Evolutionary conservation across 805 yeast species (phyloP).

Genomic region (Schwanniomyces vanrijiae): DNA sequence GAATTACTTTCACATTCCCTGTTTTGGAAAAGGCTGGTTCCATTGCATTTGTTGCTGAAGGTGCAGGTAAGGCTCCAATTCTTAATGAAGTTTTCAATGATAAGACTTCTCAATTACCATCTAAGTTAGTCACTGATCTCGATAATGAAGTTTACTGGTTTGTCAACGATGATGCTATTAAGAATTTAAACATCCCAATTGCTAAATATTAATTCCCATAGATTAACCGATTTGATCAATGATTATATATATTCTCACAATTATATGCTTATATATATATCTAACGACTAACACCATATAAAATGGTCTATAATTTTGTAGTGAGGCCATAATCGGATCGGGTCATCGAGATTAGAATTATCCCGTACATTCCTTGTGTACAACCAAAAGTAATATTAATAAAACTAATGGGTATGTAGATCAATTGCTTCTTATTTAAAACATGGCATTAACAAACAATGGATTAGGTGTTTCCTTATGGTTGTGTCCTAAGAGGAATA

Average conservation of each 20-base stretch:
- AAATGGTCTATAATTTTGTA: no score
- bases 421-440: background rate
- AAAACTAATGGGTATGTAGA: constrained; percentile 8
- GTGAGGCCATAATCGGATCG: background rate
- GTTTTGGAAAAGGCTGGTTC: constrained; percentile 53
- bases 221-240: background rate
- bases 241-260: no score
- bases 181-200: constrained; percentile 51
- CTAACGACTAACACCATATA: no score
- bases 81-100: constrained; percentile 68
- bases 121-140: constrained; percentile 68
- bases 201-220: constrained; percentile 31
- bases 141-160: constrained; percentile 68
- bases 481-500: constrained; percentile 65
- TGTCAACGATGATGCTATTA: constrained; percentile 75
- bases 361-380: background rate
- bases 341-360: background rate
- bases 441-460: constrained; percentile 5
- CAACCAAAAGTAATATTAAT: background rate
- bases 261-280: background rate
- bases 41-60: constrained; percentile 86
- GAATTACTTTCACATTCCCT: constrained; percentile 87
- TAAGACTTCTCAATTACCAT: constrained; percentile 56
- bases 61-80: constrained; percentile 76
- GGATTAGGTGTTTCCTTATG: constrained; percentile 59